Evolutionary conservation across 371 early-diverging fungal species (phyloP).

Genomic region (Chytridium lagenaria): DNA sequence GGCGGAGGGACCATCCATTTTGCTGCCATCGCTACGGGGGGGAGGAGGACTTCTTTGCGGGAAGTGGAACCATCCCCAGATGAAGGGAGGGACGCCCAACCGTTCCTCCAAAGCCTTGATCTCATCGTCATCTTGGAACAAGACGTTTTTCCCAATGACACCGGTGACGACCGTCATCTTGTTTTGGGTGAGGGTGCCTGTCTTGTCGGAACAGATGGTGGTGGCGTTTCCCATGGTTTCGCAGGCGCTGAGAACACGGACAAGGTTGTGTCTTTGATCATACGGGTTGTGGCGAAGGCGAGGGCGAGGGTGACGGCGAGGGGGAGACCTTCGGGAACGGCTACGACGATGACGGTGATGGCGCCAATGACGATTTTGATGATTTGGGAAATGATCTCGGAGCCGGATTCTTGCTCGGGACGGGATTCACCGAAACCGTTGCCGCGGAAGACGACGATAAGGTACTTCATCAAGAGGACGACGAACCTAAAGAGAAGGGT

Average conservation of each 20-base stretch:
- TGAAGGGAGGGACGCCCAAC: constrained; percentile 1
- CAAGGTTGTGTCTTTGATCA: constrained; percentile 78
- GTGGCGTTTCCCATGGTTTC: constrained; percentile 92
- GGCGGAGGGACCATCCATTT: constrained; percentile 22
- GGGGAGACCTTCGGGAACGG: constrained; percentile 98
- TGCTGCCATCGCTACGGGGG: constrained; percentile 6
- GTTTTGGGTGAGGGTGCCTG: constrained; percentile 96
- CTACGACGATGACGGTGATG: constrained; percentile 90
- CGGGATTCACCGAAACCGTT: constrained; percentile 24
- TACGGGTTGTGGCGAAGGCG: constrained; percentile 87
- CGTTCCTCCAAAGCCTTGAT: neutral
- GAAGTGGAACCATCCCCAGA: neutral
- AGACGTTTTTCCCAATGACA: constrained; percentile 32
- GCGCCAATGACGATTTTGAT: constrained; percentile 66
- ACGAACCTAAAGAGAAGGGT: constrained; percentile 68
- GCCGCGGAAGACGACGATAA: constrained; percentile 54
- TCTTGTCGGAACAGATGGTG: constrained; percentile 96
- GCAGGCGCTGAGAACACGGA: constrained; percentile 33
- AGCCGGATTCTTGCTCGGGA: constrained; percentile 31
- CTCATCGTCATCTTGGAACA: constrained; percentile 35
- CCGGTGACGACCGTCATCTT: constrained; percentile 81
- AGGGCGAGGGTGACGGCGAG: constrained; percentile 96
- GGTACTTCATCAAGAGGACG: constrained; percentile 77
- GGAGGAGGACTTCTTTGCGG: constrained; percentile 13
- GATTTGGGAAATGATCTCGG: constrained; percentile 50